Conservation (phyloP, 1,284 basidiomycete genomes). For the Exsudoporus floridanus region DNA sequence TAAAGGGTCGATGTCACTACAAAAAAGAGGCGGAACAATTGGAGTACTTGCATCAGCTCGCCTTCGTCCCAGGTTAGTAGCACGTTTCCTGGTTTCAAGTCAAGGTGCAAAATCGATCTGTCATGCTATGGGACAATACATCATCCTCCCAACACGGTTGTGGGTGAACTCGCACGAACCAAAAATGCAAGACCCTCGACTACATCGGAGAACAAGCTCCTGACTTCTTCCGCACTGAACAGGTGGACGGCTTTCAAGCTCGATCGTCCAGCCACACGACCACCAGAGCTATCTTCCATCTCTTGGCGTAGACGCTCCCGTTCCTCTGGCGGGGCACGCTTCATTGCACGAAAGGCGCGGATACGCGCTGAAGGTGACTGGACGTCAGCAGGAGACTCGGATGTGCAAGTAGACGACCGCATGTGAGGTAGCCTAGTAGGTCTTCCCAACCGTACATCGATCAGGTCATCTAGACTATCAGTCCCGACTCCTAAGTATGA, state of each 20-base stretch:
- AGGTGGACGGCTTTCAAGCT: constrained; percentile 74
- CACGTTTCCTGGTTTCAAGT: constrained; percentile 92
- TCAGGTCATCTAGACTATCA: constrained; percentile 77
- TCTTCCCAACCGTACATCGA: constrained; percentile 70
- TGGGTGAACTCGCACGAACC: constrained; percentile 46
- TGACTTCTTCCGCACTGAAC: constrained; percentile 78
- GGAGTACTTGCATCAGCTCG: constrained; percentile 61
- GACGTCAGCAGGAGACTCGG: constrained; percentile 32
- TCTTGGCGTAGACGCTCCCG: constrained; percentile 56
- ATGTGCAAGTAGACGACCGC: constrained; percentile 33
- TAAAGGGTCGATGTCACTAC: constrained; percentile 1
- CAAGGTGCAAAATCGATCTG: constrained; percentile 85
- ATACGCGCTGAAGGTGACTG: constrained; percentile 70
- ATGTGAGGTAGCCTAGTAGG: constrained; percentile 48
- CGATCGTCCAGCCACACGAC: constrained; percentile 20
- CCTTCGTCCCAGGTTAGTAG: constrained; percentile 91
- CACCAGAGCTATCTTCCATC: constrained; percentile 37
- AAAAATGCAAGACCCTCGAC: constrained; percentile 78
- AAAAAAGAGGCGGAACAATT: constrained; percentile 1
- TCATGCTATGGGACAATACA: constrained; percentile 56
- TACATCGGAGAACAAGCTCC: constrained; percentile 75
- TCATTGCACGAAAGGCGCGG: constrained; percentile 69
- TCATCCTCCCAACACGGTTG: constrained; percentile 4
- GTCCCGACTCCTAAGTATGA: constrained; percentile 1
- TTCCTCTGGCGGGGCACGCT: constrained; percentile 61